These are phyloP conservation scores for Fusarium sp. DNA, from an alignment of 2,329 filamentous ascomycete genomes.

Conservation along the genomic window DNA sequence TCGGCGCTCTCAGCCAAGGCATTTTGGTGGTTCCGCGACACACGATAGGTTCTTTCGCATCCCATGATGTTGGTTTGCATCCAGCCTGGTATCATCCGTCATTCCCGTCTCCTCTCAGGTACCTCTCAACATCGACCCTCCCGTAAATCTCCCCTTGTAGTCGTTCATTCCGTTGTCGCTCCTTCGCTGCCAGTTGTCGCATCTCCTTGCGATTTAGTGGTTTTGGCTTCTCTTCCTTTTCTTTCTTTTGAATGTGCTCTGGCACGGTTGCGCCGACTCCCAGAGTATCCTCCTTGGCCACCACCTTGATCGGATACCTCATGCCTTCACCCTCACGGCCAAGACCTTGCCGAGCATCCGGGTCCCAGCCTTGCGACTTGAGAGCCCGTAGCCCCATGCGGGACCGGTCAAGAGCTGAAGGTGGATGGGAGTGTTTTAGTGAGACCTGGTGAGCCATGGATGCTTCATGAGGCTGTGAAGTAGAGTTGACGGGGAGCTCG, in stretches of 20 bases:
- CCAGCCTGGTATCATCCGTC: slow-evolving; percentile 31
- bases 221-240: slow-evolving; percentile 58
- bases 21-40: neutral
- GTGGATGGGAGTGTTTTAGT: slow-evolving; percentile 76
- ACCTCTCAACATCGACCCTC: slow-evolving; percentile 80
- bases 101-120: slow-evolving; percentile 65
- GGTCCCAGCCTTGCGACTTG: slow-evolving; percentile 78
- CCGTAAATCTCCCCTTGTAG: slow-evolving; percentile 80
- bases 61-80: neutral
- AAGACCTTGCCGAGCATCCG: slow-evolving; percentile 77
- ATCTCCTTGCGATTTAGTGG: slow-evolving; percentile 78
- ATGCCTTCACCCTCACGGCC: slow-evolving; percentile 79
- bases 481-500: slow-evolving; percentile 50
- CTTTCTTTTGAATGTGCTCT: slow-evolving; percentile 54
- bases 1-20: neutral
- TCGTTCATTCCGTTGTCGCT: slow-evolving; percentile 71
- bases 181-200: slow-evolving; percentile 70
- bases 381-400: slow-evolving; percentile 78
- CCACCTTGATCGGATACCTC: slow-evolving; percentile 78
- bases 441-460: slow-evolving; percentile 79
- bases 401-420: slow-evolving; percentile 76
- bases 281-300: slow-evolving; percentile 78
- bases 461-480: slow-evolving; percentile 63
- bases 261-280: slow-evolving; percentile 73
- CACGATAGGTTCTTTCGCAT: neutral